Evolutionary conservation across 768 basidiomycete species (phyloP), one percentile per base, ranked within the genome.

Genomic region (Tephrocybe sp.): DNA sequence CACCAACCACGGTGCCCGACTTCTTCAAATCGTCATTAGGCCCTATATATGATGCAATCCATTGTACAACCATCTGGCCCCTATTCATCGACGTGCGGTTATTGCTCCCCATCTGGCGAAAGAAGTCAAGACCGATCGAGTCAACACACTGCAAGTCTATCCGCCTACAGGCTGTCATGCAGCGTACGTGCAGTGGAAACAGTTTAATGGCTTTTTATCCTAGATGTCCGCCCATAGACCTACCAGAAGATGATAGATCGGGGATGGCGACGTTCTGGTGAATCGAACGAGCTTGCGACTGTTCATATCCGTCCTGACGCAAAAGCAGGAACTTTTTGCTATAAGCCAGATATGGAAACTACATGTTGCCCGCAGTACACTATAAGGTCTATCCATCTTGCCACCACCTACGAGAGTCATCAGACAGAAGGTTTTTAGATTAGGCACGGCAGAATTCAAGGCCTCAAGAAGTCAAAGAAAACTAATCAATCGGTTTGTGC

Each of bases 321-420:
- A 6, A 23, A 30, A 13, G n/a, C 8, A 78, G 79, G 79, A 3
- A 73, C 70, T 23, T 94, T 84, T 68, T 84, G 91, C 59, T 97
- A 97, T 66, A 91, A 90, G 54, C 94, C 94, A 3, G 84, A 94
- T 64, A 72, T 94, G 66, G 77, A 72, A 54, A 64, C 68, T 4
- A 86, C 92, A 9, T 97, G 95, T 63, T 98, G 95, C 63, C 91
- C 94, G 1, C 89, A 93, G 57, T 95, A 97, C 63, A 92, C 95
- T 3, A 97, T 97, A 64, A 90, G 82, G 92, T 88, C 42, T 53
- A 42, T 23, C 40, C 21, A 34, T 23, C 53, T 37, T 54, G 18
- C 25, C 5, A 5, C 21, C 11, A 19, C n/a, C 19, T 47, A 31
- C 49, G 45, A 45, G 23, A 50, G n/a, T n/a, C 31, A 27, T 47